Conservation (phyloP, 352 stramenopile species). For the Pythium diclinum region DNA sequence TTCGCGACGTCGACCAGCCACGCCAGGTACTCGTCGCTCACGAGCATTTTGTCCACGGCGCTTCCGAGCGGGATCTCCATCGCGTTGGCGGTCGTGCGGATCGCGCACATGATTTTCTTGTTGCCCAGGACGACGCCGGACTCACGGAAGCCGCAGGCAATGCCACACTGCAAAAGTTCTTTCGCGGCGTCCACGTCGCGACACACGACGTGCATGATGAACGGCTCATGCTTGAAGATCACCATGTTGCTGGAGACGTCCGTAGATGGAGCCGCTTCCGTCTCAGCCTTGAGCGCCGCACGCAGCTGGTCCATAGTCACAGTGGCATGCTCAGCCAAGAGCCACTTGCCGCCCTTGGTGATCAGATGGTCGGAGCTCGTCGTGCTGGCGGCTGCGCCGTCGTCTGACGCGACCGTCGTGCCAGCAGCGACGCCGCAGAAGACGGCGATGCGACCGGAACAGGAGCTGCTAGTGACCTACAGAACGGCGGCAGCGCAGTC, state of each 20-base stretch:
- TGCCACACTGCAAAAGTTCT: constrained; percentile 75
- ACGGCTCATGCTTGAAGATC: constrained; percentile 91
- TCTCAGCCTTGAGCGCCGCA: constrained; percentile 30
- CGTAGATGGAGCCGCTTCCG: not conserved
- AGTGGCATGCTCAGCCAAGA: constrained; percentile 76
- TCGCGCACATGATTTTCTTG: constrained; percentile 89
- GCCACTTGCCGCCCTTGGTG: constrained; percentile 89
- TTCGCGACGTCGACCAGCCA: constrained; percentile 83
- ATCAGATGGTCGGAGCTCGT: constrained; percentile 46
- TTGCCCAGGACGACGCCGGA: constrained; percentile 87
- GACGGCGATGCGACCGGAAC: constrained; percentile 86
- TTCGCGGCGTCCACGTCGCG: constrained; percentile 75
- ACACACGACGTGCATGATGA: constrained; percentile 92
- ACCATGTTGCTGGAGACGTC: constrained; percentile 59
- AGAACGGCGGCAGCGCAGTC: not conserved
- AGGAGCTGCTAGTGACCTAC: constrained; percentile 90
- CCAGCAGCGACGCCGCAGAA: constrained; percentile 56
- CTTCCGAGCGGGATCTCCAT: constrained; percentile 86
- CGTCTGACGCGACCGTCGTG: not conserved
- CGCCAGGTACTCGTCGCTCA: constrained; percentile 62
- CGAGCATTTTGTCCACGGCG: constrained; percentile 43
- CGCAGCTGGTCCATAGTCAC: constrained; percentile 71
- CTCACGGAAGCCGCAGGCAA: constrained; percentile 84
- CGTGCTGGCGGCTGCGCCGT: not conserved
- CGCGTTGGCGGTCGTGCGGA: constrained; percentile 83